These are phyloP conservation scores for Zizania palustris DNA, from an alignment of 202 grass and related monocot species.

Conservation along the genomic window DNA sequence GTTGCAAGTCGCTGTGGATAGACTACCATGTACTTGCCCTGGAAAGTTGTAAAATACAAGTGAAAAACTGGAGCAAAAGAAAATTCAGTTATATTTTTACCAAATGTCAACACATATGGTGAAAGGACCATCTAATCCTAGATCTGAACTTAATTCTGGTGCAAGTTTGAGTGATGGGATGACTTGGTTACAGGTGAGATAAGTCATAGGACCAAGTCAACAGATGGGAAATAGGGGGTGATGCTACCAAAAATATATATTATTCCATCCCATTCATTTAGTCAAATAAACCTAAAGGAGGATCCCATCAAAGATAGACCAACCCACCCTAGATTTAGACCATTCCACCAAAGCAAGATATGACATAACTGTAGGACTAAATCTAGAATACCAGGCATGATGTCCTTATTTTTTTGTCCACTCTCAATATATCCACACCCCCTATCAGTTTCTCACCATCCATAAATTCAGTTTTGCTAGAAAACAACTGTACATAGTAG, in stretches of 20 bases:
- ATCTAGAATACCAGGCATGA: not conserved
- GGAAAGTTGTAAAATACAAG: conserved; percentile 38
- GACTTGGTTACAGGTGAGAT: not conserved
- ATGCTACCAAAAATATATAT: conserved; percentile 1
- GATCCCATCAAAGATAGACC: conserved; percentile 3
- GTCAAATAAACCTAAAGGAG: not conserved
- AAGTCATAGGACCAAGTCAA: not conserved
- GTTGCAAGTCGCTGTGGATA: conserved; percentile 75
- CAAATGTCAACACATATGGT: conserved; percentile 9
- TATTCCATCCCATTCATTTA: conserved; percentile 2
- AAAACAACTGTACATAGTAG: not conserved
- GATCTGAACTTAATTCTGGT: too few relatives aligned
- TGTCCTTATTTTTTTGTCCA: not conserved
- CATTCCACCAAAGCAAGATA: not conserved
- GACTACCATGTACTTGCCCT: conserved; percentile 95
- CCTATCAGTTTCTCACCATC: conserved; percentile 5
- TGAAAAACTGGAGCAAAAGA: not conserved
- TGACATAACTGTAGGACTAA: not conserved
- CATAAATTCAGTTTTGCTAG: not conserved
- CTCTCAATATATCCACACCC: not conserved
- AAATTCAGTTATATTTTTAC: conserved; percentile 22
- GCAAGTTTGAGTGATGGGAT: not conserved
- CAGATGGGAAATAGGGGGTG: not conserved
- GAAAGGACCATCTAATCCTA: too few relatives aligned
- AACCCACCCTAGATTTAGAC: not conserved